These are phyloP conservation scores for Kandelia obovata DNA, from an alignment of 345 rosid species.

Conservation along the genomic window DNA sequence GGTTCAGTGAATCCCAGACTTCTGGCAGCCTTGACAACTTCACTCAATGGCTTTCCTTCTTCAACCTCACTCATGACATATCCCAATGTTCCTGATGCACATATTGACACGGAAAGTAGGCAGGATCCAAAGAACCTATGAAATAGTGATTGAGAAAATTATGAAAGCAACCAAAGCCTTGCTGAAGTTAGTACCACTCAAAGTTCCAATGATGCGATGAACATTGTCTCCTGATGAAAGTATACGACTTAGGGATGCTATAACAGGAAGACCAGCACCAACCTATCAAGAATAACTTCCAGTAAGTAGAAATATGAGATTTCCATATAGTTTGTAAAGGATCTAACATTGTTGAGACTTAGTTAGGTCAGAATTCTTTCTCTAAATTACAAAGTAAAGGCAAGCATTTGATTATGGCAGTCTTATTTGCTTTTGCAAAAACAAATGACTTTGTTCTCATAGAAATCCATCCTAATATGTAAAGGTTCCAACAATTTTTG, in stretches of 20 bases:
- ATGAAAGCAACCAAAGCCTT: slow-evolving; percentile 11
- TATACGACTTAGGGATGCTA: slow-evolving; percentile 71
- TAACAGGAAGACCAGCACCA: slow-evolving; percentile 97
- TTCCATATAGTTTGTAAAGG: background rate
- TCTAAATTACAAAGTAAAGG: background rate
- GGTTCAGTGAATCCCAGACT: slow-evolving; percentile 92
- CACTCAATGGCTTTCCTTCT: slow-evolving; percentile 83
- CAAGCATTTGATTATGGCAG: background rate
- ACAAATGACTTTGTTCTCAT: background rate
- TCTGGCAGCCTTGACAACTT: slow-evolving; percentile 84
- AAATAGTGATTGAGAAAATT: slow-evolving; percentile 1
- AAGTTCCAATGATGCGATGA: slow-evolving; percentile 64
- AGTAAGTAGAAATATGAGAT: slow-evolving; percentile 1
- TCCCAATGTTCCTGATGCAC: slow-evolving; percentile 68
- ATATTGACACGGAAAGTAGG: background rate
- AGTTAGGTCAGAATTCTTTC: background rate
- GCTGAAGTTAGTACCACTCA: slow-evolving; percentile 58
- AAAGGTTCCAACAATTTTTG: background rate
- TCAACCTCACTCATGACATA: slow-evolving; percentile 95
- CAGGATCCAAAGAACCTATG: slow-evolving; percentile 2
- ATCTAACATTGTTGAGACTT: background rate
- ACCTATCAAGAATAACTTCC: slow-evolving; percentile 34
- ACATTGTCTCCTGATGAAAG: slow-evolving; percentile 79
- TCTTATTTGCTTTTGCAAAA: background rate
- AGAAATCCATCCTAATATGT: background rate